Conservation (phyloP, 345 rosid genomes). For the Litchi chinensis region DNA sequence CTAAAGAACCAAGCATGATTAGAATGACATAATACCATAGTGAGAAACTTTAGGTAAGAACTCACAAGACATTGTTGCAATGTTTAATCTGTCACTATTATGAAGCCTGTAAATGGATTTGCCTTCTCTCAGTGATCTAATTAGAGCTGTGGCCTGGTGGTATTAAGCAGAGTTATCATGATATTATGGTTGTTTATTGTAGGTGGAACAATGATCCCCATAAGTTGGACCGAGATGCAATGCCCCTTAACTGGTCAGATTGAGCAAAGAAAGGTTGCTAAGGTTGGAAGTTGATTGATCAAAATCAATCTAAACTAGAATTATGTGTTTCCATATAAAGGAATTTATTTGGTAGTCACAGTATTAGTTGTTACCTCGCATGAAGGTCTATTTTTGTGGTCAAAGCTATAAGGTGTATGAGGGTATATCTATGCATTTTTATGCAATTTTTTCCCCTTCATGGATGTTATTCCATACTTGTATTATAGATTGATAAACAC, state of each 20-base stretch:
- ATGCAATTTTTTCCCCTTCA: neutral
- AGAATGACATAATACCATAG: no score
- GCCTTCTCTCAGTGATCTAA: neutral
- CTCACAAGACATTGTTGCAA: neutral
- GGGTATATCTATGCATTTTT: neutral
- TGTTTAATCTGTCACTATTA: neutral
- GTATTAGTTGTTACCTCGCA: neutral
- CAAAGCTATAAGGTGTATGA: neutral
- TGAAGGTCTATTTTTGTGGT: neutral
- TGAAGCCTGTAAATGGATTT: neutral
- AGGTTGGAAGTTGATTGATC: slow-evolving; percentile 52
- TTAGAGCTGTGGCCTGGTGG: neutral
- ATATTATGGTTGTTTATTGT: slow-evolving; percentile 20
- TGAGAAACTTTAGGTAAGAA: no score
- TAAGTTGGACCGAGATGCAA: slow-evolving; percentile 98
- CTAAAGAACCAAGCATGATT: neutral
- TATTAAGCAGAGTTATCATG: neutral
- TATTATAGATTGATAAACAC: neutral
- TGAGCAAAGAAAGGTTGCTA: slow-evolving; percentile 88
- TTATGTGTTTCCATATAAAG: neutral
- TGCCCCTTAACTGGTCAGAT: slow-evolving; percentile 86
- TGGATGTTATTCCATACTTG: neutral
- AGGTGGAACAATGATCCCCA: slow-evolving; percentile 90
- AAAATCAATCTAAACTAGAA: slow-evolving; percentile 10
- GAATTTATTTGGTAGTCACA: neutral